Evolutionary conservation across 2,329 filamentous ascomycete genomes (phyloP), one percentile per base, ranked within the genome.

Genomic region (Penicillium sp.): DNA sequence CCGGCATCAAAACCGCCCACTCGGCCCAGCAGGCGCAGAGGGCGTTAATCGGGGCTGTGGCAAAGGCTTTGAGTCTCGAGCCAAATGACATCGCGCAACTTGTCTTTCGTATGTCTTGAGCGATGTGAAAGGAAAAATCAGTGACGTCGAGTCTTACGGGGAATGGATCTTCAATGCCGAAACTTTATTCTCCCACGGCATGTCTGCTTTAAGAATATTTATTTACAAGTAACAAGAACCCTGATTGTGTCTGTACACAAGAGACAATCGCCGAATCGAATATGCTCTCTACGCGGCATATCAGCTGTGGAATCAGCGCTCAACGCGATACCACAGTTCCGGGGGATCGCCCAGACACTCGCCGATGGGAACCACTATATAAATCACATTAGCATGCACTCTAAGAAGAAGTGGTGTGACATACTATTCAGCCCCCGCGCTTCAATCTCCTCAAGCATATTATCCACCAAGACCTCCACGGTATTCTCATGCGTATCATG

Each of bases 331-430:
- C 76, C 75, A 79, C 45, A 71, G 67, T 11, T 56, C 62, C n/a
- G 42, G 42, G 6, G 73, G 57, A 39, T 80, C 75, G 0, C 69
- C 70, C 11, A 80, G 63, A 40, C 77, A 80, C 42, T 78, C 72
- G 0, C 75, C 77, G 3, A 79, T 70, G 1, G 75, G 75, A 17
- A 75, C 73, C 29, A 70, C 68, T 54, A 48, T 47, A 40, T 22
- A 35, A 13, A 9, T 5, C 11, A 33, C 7, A 14, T 38, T 33
- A 38, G 36, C 20, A 27, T 26, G 13, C 14, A 20, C 16, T n/a
- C 2, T 3, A 9, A 30, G 1, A 10, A 6, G 10, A 15, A 25
- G 8, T 17, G 9, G 15, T 8, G 37, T 23, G 26, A 51, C 59
- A 22, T 50, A 63, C 59, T 42, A 12, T 35, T 38, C 39, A 64